These are phyloP conservation scores for Podaxis sp. DNA, from an alignment of 768 basidiomycete genomes.

Conservation along the genomic window DNA sequence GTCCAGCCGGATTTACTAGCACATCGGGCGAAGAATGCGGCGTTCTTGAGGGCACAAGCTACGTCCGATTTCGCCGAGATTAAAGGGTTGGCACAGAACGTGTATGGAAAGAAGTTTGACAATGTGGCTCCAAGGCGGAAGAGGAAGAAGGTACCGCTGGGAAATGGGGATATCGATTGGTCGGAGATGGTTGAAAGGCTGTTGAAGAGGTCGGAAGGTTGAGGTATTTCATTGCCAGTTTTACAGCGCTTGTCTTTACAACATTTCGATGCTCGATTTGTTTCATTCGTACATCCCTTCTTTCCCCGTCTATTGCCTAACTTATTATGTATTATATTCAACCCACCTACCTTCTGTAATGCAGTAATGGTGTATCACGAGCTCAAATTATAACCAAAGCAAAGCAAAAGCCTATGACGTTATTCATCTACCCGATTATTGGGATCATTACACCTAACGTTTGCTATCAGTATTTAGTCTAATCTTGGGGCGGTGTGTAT, in stretches of 20 bases:
- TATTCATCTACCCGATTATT: constrained; percentile 5
- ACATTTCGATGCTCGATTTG: not conserved
- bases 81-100: constrained; percentile 60
- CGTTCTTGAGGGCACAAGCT: constrained; percentile 78
- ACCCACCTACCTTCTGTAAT: not conserved
- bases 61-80: constrained; percentile 71
- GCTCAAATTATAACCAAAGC: not conserved
- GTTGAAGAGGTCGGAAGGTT: constrained; percentile 16
- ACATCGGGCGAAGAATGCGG: constrained; percentile 62
- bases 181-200: constrained; percentile 36
- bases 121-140: constrained; percentile 25
- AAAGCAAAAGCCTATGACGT: not conserved
- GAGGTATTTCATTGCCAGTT: not conserved
- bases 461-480: constrained; percentile 1
- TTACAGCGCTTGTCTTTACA: not conserved
- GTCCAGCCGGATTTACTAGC: constrained; percentile 55
- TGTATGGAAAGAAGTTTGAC: constrained; percentile 40
- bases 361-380: constrained; percentile 1
- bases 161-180: constrained; percentile 45
- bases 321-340: constrained; percentile 8
- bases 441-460: not conserved
- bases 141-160: constrained; percentile 31
- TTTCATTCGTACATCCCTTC: not conserved
- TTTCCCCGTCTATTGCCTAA: not conserved
- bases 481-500: constrained; percentile 60